A percentile compares a stretch with the other conserved stretches of the same genome.
These are phyloP conservation scores for Claviceps monticola DNA, from an alignment of 2,329 filamentous ascomycete genomes.

Conservation along the genomic window DNA sequence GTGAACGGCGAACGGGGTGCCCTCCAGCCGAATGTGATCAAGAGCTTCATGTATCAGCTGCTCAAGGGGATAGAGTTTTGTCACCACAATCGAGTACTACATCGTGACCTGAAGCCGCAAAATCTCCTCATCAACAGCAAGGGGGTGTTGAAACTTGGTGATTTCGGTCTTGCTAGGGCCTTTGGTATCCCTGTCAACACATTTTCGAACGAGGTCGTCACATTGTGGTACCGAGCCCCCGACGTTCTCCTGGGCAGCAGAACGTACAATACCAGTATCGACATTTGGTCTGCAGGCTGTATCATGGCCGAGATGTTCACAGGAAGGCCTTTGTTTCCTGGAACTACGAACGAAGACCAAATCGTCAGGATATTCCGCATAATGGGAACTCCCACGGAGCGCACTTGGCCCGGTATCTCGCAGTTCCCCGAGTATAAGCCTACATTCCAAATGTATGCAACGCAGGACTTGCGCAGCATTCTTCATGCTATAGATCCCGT, in stretches of 20 bases:
- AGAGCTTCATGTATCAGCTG: conserved; percentile 98
- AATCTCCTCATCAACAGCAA: conserved; percentile 92
- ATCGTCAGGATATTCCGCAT: conserved; percentile 93
- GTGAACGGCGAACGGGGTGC: conserved; percentile 78
- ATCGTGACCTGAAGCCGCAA: conserved; percentile 91
- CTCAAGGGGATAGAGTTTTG: conserved; percentile 94
- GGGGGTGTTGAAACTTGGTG: conserved; percentile 79
- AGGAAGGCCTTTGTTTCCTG: conserved; percentile 85
- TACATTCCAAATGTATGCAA: conserved; percentile 87
- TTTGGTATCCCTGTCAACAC: conserved; percentile 98
- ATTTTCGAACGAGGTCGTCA: conserved; percentile 96
- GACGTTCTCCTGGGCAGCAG: conserved; percentile 87
- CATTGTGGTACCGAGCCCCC: conserved; percentile 92
- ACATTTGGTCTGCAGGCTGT: conserved; percentile 97
- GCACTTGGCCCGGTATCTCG: conserved; percentile 88
- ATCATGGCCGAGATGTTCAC: conserved; percentile 99
- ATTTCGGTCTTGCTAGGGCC: conserved; percentile 85
- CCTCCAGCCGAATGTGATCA: conserved; percentile 80
- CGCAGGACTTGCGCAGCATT: conserved; percentile 76
- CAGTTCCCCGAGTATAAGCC: conserved; percentile 96
- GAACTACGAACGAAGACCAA: conserved; percentile 96
- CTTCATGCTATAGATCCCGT: conserved; percentile 79
- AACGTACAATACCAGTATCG: conserved; percentile 99
- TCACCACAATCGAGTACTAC: conserved; percentile 90
- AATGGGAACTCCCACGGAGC: conserved; percentile 94